These are phyloP conservation scores for Aspergillus heteromorphus DNA, from an alignment of 495 filamentous ascomycete genomes.

Conservation along the genomic window DNA sequence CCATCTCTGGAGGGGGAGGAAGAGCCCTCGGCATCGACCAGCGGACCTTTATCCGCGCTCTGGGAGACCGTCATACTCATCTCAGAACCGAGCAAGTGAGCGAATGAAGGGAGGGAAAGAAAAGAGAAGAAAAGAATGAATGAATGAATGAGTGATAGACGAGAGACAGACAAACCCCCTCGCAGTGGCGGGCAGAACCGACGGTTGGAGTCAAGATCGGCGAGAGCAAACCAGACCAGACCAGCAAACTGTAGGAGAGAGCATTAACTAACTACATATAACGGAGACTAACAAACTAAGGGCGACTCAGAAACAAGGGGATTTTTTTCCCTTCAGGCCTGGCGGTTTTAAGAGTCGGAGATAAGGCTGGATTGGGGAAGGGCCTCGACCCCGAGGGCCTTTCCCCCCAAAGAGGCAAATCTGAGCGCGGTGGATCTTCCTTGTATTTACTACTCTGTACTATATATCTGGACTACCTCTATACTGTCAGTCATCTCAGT, in stretches of 20 bases:
- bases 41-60: not conserved
- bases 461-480: too few species aligned
- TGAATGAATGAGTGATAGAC: not conserved
- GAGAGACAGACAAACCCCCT: not conserved
- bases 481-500: too few species aligned
- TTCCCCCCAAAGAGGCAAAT: not conserved
- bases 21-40: not conserved
- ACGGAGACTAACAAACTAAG: too few species aligned
- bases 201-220: not conserved
- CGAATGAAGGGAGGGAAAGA: too few species aligned
- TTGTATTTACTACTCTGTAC: too few species aligned
- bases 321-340: not conserved
- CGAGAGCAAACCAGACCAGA: not conserved
- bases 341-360: not conserved
- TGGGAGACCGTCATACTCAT: constrained; percentile 9
- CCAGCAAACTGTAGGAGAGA: not conserved
- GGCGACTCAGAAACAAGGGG: too few species aligned
- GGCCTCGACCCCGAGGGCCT: not conserved
- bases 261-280: too few species aligned
- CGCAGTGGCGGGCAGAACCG: constrained; percentile 9
- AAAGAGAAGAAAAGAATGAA: not conserved
- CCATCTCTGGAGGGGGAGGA: constrained; percentile 3
- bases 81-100: too few species aligned
- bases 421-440: too few species aligned
- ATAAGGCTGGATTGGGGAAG: not conserved